These are phyloP conservation scores for Pezicula rhizophila DNA, from an alignment of 2,329 filamentous ascomycete genomes.

Conservation along the genomic window DNA sequence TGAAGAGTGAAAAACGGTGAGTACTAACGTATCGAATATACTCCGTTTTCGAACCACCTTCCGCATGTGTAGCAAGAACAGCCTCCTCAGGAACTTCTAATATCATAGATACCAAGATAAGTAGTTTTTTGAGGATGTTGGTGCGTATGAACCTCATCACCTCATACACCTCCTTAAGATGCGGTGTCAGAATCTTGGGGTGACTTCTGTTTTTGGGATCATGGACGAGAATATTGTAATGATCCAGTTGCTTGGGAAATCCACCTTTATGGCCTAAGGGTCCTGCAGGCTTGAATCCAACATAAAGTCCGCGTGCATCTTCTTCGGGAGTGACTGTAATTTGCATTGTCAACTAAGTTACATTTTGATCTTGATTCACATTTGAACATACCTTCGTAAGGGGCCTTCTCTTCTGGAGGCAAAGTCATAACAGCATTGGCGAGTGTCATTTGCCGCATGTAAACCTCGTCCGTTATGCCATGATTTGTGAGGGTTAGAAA, in stretches of 20 bases:
- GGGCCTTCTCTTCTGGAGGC: conserved; percentile 20
- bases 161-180: conserved; percentile 20
- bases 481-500: conserved; percentile 24
- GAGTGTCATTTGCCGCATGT: conserved; percentile 21
- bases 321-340: conserved; percentile 22
- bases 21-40: conserved; percentile 25
- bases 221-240: conserved; percentile 11
- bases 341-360: neutral
- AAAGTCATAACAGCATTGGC: conserved; percentile 25
- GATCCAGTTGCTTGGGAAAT: conserved; percentile 9
- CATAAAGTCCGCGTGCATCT: conserved; percentile 24
- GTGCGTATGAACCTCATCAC: conserved; percentile 24
- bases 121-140: conserved; percentile 28
- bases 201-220: conserved; percentile 22
- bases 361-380: neutral
- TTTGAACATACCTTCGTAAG: conserved; percentile 18
- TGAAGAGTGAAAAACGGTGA: neutral
- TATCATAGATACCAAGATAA: conserved; percentile 33
- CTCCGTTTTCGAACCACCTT: conserved; percentile 30
- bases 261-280: conserved; percentile 15
- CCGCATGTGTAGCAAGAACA: conserved; percentile 30
- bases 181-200: conserved; percentile 16
- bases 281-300: conserved; percentile 25
- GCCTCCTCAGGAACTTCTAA: conserved; percentile 32
- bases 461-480: conserved; percentile 23